phyloP scores from a whole-genome alignment of 2,329 filamentous ascomycete genomes.

The Ceratocystis cubensis region DNA sequence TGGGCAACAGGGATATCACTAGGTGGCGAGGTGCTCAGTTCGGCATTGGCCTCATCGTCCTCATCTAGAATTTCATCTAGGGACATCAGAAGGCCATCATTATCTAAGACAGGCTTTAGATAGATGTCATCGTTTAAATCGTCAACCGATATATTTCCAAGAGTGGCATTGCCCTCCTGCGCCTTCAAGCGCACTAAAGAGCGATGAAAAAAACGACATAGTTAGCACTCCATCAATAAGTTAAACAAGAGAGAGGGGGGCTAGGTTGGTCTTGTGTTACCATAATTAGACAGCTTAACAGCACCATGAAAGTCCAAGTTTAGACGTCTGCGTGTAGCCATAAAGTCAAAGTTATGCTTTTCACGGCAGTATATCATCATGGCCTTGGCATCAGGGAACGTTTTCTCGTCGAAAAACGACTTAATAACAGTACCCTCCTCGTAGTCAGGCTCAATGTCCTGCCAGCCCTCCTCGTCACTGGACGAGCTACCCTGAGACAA shows the following conservation, averaged over 20 bases:
- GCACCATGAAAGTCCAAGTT: conserved; percentile 59
- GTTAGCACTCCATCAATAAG: not conserved
- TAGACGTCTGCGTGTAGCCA: conserved; percentile 43
- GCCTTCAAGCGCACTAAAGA: conserved; percentile 37
- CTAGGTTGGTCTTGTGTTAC: conserved; percentile 25
- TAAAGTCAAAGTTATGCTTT: conserved; percentile 54
- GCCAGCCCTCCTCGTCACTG: conserved; percentile 39
- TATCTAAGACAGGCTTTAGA: conserved; percentile 71
- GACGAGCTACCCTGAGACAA: conserved; percentile 20
- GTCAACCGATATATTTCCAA: conserved; percentile 45
- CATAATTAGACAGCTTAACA: conserved; percentile 63
- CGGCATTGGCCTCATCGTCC: conserved; percentile 29
- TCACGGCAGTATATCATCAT: conserved; percentile 60
- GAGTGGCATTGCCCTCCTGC: conserved; percentile 35
- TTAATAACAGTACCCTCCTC: conserved; percentile 48
- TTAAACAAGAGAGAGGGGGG: not conserved
- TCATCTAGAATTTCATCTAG: conserved; percentile 60
- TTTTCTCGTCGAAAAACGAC: conserved; percentile 54
- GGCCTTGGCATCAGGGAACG: conserved; percentile 48
- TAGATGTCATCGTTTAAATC: conserved; percentile 67
- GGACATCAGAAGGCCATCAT: conserved; percentile 78
- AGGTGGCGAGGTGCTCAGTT: not conserved
- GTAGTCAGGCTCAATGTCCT: conserved; percentile 49
- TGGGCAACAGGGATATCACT: not conserved
- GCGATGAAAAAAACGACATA: not conserved